Conservation (phyloP, 495 filamentous ascomycete species). For the Talaromyces ruber region DNA sequence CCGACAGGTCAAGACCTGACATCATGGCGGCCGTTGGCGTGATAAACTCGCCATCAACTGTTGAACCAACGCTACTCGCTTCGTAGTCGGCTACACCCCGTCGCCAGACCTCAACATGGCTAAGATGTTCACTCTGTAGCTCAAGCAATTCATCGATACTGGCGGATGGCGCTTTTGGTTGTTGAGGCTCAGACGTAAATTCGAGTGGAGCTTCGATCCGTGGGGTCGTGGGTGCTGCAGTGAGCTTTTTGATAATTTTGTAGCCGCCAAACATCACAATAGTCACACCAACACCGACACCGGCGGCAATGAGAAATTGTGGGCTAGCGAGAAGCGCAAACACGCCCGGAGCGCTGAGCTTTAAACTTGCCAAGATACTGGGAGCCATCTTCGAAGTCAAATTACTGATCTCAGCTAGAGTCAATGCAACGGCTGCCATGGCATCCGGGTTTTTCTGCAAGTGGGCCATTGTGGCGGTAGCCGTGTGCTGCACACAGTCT, state of each 20-base stretch:
- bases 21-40: constrained; percentile 64
- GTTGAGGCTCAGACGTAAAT: background rate
- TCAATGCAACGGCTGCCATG: constrained; percentile 87
- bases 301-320: constrained; percentile 87
- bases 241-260: constrained; percentile 89
- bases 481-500: constrained; percentile 80
- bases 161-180: constrained; percentile 7
- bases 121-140: constrained; percentile 45
- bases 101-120: constrained; percentile 71
- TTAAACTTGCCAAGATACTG: constrained; percentile 62
- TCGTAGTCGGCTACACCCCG: constrained; percentile 71
- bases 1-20: constrained; percentile 39
- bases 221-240: constrained; percentile 9
- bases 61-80: constrained; percentile 50
- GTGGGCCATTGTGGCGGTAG: constrained; percentile 70
- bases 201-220: background rate
- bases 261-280: constrained; percentile 92
- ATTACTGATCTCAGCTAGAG: constrained; percentile 82
- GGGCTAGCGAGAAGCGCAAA: constrained; percentile 83
- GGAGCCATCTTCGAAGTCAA: constrained; percentile 79
- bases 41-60: constrained; percentile 80
- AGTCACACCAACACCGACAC: constrained; percentile 80
- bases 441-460: constrained; percentile 88
- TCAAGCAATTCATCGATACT: constrained; percentile 53
- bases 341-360: constrained; percentile 69